Evolutionary conservation across 768 basidiomycete species (phyloP), one percentile per base, ranked within the genome.

Genomic region (Leucocoprinus sp.): DNA sequence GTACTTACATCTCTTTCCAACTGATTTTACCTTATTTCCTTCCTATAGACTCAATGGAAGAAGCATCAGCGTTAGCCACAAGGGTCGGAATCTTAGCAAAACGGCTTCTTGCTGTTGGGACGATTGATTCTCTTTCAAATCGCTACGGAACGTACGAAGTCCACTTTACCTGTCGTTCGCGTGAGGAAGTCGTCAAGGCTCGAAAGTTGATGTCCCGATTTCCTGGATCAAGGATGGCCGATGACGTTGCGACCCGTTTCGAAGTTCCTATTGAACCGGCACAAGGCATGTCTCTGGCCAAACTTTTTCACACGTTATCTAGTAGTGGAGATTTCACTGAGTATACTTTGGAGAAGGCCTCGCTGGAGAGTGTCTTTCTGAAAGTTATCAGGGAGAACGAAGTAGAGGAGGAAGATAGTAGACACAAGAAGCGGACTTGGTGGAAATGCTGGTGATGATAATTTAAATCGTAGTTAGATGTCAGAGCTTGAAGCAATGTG

Each of bases 41-140:
- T 23, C 24, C 40, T 8, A 12, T 50, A 80, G 84, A 87, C 59
- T 85, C 83, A 0, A 88, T 88, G 85, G 86, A 87, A 61, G 86
- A 90, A 60, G 85, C 84, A 1, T 82, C 84, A 12, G 83, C 83
- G 5, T 66, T 89, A 1, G 82, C 86, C 1, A 81, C 70, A 54
- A 78, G 80, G 56, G 86, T 88, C 14, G 84, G 83, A 15, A 88
- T 89, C 43, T 62, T 90, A 8, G 82, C 86, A 1, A 78, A 76
- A 45, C 73, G 71, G 39, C 67, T 89, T 64, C 71, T 89, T 1
- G 85, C 84, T 50, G 67, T 87, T 39, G 84, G 82, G 1, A 80
- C 83, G 2, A 78, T 75, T 0, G 71, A 75, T 19, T 69, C 72
- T 3, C 72, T 89, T 4, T 77, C 77, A 1, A 66, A 74, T 21